Evolutionary conservation across 495 filamentous ascomycete species (phyloP).

Genomic region (Daldinia childiae): DNA sequence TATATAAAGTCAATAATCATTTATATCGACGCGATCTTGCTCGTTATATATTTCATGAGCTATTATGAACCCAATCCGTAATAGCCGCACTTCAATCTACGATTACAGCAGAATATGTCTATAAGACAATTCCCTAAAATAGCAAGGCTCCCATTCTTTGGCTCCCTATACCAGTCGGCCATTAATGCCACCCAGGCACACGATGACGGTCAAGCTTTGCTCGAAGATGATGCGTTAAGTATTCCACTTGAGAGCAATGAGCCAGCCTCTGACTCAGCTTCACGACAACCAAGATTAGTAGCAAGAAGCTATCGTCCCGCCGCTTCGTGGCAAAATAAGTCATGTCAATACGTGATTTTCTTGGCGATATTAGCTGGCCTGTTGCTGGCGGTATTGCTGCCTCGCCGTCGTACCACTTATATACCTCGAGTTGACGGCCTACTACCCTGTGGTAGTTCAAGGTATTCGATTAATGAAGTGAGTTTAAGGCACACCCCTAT

Average conservation of each 20-base stretch:
- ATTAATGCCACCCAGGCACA: constrained; percentile 1
- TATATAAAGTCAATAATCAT: not conserved
- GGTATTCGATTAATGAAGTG: constrained; percentile 50
- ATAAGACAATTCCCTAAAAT: constrained; percentile 8
- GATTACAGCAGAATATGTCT: constrained; percentile 15
- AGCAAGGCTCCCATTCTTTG: constrained; percentile 22
- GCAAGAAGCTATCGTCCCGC: not conserved
- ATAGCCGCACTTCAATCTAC: not conserved
- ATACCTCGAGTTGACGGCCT: constrained; percentile 17
- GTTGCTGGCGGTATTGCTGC: constrained; percentile 29
- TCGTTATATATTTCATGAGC: not conserved
- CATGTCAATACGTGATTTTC: constrained; percentile 26
- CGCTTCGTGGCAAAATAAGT: constrained; percentile 13
- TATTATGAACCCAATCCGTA: not conserved
- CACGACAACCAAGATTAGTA: constrained; percentile 6
- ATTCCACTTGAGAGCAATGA: constrained; percentile 37
- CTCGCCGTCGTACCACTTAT: not conserved
- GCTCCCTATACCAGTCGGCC: constrained; percentile 15
- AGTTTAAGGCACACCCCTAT: constrained; percentile 10
- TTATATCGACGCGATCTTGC: not conserved
- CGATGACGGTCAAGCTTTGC: constrained; percentile 38
- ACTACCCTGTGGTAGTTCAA: constrained; percentile 50
- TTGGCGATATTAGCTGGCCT: constrained; percentile 27
- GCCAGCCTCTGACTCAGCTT: not conserved
- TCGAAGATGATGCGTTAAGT: constrained; percentile 42